Base-by-base conservation (phyloP, 805 yeast species). In the Tetrapisispora iriomotensis region DNA sequence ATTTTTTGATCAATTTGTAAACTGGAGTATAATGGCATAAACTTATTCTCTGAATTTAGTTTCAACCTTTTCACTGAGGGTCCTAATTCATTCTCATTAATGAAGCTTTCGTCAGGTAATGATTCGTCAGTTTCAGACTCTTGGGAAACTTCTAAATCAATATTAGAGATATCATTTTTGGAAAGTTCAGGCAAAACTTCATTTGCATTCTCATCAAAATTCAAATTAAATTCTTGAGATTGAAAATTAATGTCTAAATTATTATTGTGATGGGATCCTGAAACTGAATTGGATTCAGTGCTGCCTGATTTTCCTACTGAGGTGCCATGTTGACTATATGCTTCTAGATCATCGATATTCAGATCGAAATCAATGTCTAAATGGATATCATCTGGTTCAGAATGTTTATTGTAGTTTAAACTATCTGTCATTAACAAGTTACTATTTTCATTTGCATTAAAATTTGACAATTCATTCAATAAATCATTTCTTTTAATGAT, bases 271-370 rank as follows among this genome's bases (percentile, higher is more conserved):
- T 38, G 34, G 5, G 44, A 37, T 17, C 36, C 42, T 13, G 46
- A 37, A 24, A 18, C 24, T 12, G 35, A 30, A 30, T 15, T 29
- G 23, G 34, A 36, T 3, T 23, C 28, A 7, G 28, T n/a, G 13
- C 17, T 33, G 15, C 23, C 28, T 6, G 14, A 8, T 34, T 34
- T 34, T 8, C 23, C 24, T 34, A 33, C 35, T 2, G 45, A 38
- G 2, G 57, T 48, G 7, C 58, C 60, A 7, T 49, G 54, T 21
- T 48, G 58, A 34, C 56, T 51, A 20, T 50, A 40, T 15, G 51
- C 41, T 19, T 59, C 62, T 29, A 51, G 58, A 18, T 57, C 61
- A 29, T 53, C 60, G 29, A 55, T 42, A 20, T 53, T 58, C 14
- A 58, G 38, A 37, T 55, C 45, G 24, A 58, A 51, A 32, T 55